Evolutionary conservation across 1,284 basidiomycete species (phyloP), one percentile per base, ranked within the genome.

Genomic region (Microbotryum scabiosae): DNA sequence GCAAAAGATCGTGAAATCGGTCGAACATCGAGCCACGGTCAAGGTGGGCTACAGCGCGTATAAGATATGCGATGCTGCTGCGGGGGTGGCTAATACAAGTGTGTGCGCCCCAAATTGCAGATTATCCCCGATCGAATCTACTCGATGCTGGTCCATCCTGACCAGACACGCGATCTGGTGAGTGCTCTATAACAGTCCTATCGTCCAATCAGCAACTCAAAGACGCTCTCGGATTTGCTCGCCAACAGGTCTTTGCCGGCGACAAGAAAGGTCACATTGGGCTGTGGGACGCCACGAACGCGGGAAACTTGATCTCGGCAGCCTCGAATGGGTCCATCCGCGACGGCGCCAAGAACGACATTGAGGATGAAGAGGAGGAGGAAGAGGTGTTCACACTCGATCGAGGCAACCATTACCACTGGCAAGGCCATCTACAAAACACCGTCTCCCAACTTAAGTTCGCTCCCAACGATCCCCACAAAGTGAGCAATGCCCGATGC

Each of bases 101-200:
- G 3, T 21, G 26, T 21, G 12, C 10, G 14, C 47, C 20, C 16
- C 20, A 3, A 21, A 23, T 26, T n/a, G 41, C 59, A 76, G 60
- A 73, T 78, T 54, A 76, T 75, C 16, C 69, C 70, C 2, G 78
- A 78, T 44, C 70, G 78, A 20, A 74, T 78, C 10, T 80, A 75
- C 69, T 74, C 73, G 36, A 76, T 80, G 72, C 68, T 67, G 7
- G 74, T 79, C 1, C 78, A 80, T 66, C 78, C 78, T 1, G 74
- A 75, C 18, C 63, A 57, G 46, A 71, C 68, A 1, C 77, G 76
- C 56, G 74, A 74, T n/a, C 62, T 80, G 14, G 69, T 62, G n/a
- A 26, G 63, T 47, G 26, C 18, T 5, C 21, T 32, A 3, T 7
- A 8, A 26, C 5, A 2, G 7, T 32, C 43, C 26, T 25, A 26